These are phyloP conservation scores for Zizania latifolia DNA, from an alignment of 176 grass and related monocot species.

Conservation along the genomic window DNA sequence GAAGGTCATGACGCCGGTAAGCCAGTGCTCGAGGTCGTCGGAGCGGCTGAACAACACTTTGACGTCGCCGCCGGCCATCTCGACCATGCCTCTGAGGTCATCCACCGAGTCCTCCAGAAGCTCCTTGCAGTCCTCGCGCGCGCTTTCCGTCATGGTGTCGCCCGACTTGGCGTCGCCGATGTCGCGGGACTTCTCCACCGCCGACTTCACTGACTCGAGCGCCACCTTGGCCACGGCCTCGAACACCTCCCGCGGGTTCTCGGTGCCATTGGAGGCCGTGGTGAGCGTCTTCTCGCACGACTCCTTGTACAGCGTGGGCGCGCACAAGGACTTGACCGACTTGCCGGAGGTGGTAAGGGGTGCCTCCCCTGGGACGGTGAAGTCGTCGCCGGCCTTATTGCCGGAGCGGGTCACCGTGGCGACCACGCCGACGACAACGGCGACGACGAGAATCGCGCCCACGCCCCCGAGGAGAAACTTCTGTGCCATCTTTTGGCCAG, in stretches of 20 bases:
- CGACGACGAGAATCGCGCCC: constrained; percentile 48
- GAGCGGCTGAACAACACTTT: constrained; percentile 40
- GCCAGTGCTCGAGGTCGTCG: constrained; percentile 60
- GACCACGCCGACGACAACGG: constrained; percentile 55
- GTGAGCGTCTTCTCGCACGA: constrained; percentile 67
- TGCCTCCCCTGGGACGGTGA: constrained; percentile 40
- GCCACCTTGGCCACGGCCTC: constrained; percentile 29
- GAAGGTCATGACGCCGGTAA: constrained; percentile 66
- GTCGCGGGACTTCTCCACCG: constrained; percentile 1
- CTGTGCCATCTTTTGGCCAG: constrained; percentile 41
- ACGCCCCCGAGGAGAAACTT: constrained; percentile 45
- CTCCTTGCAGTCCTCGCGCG: constrained; percentile 56
- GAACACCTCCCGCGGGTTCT: constrained; percentile 46
- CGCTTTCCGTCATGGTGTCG: constrained; percentile 36
- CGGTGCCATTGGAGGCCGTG: constrained; percentile 21
- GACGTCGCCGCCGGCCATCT: constrained; percentile 49
- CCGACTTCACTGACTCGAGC: constrained; percentile 37
- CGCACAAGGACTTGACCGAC: constrained; percentile 53
- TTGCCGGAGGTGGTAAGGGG: constrained; percentile 44
- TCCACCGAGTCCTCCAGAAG: constrained; percentile 61
- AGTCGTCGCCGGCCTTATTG: constrained; percentile 31
- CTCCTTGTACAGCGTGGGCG: constrained; percentile 60
- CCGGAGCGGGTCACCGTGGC: constrained; percentile 36
- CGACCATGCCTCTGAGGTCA: constrained; percentile 45
- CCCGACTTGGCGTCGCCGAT: constrained; percentile 31